A percentile compares a stretch with the other conserved stretches of the same genome.
Evolutionary conservation across 2,329 filamentous ascomycete genomes (phyloP).

Genomic region (Cyclaneusma minus): DNA sequence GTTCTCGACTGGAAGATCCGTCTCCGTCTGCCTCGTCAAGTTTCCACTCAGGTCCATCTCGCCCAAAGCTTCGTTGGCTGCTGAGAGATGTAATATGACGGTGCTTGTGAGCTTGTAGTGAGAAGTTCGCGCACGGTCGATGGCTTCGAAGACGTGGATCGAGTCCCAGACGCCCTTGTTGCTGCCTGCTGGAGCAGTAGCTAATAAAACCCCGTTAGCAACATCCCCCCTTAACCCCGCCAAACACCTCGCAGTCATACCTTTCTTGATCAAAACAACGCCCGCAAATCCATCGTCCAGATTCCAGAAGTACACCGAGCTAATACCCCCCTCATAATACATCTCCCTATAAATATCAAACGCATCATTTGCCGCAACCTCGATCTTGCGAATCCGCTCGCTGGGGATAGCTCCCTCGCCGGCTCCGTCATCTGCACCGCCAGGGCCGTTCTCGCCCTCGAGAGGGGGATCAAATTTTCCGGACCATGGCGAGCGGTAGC

Average conservation of each 20-base stretch:
- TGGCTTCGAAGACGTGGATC: constrained; percentile 96
- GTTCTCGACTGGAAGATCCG: constrained; percentile 75
- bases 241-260: constrained; percentile 28
- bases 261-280: constrained; percentile 90
- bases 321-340: constrained; percentile 93
- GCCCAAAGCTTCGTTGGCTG: constrained; percentile 51
- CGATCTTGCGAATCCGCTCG: constrained; percentile 84
- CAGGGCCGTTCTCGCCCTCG: constrained; percentile 39
- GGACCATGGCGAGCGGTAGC: constrained; percentile 96
- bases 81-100: constrained; percentile 79
- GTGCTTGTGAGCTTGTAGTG: constrained; percentile 98
- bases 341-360: constrained; percentile 95
- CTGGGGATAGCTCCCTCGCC: constrained; percentile 76
- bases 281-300: constrained; percentile 95
- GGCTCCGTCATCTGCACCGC: constrained; percentile 36
- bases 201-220: constrained; percentile 23
- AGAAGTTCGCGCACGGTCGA: constrained; percentile 76
- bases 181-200: constrained; percentile 46
- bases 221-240: background rate
- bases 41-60: constrained; percentile 89
- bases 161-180: constrained; percentile 86
- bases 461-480: constrained; percentile 94
- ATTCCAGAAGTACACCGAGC: constrained; percentile 96
- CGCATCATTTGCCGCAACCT: constrained; percentile 84
- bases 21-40: constrained; percentile 93